Evolutionary conservation across 306 rosid species (phyloP).

Genomic region (Crotalaria pallida): DNA sequence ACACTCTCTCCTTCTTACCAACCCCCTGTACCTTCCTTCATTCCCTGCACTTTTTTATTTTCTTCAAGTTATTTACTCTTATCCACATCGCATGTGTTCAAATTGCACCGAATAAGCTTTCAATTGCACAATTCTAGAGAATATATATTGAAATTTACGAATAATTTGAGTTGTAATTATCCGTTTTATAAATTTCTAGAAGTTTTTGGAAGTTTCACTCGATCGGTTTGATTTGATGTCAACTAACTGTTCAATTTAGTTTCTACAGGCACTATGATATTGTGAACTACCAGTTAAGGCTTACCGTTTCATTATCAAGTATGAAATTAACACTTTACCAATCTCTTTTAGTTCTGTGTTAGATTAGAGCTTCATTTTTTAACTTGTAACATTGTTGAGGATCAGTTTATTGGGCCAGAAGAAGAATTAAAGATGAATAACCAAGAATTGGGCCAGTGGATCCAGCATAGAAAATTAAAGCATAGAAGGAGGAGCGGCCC

Average conservation of each 20-base stretch:
- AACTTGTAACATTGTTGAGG: no score
- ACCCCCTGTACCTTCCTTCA: slow-evolving; percentile 30
- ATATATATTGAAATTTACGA: neutral
- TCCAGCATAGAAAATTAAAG: no score
- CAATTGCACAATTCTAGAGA: neutral
- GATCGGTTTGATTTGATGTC: neutral
- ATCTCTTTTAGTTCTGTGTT: slow-evolving; percentile 1
- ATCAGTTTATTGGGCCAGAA: no score
- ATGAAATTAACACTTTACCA: slow-evolving; percentile 24
- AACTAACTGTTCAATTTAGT: slow-evolving; percentile 52
- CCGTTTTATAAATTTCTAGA: neutral
- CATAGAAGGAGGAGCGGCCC: no score
- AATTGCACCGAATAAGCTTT: neutral
- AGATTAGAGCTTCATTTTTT: slow-evolving; percentile 6
- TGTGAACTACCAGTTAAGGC: slow-evolving; percentile 33
- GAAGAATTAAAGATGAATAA: no score
- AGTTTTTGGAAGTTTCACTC: no score
- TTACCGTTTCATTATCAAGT: slow-evolving; percentile 46
- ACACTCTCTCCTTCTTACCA: slow-evolving; percentile 26
- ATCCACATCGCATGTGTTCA: neutral
- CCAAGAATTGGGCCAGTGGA: no score
- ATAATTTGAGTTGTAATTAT: neutral
- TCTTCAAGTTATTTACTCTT: neutral
- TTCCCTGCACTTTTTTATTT: neutral
- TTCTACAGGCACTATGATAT: slow-evolving; percentile 60